These are phyloP conservation scores for Claviceps quebecensis DNA, from an alignment of 2,329 filamentous ascomycete genomes.

Conservation along the genomic window DNA sequence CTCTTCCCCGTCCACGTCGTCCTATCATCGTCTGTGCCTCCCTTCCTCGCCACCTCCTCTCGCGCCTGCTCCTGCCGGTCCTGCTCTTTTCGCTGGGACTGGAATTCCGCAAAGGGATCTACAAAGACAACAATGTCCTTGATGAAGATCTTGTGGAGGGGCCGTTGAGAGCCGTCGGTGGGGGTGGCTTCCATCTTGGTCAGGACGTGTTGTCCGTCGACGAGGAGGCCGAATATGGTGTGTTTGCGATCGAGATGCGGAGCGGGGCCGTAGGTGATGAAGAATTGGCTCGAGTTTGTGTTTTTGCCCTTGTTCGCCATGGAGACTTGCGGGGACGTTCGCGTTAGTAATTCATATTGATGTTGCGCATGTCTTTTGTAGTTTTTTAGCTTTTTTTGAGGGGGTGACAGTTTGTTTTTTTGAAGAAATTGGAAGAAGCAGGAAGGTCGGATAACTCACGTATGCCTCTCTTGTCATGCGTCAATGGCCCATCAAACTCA, in stretches of 20 bases:
- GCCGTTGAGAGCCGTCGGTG: slow-evolving; percentile 61
- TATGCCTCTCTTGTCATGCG: slow-evolving; percentile 69
- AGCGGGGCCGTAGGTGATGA: slow-evolving; percentile 75
- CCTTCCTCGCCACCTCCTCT: slow-evolving; percentile 47
- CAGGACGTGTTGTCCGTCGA: slow-evolving; percentile 61
- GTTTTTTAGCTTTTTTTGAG: too few relatives aligned
- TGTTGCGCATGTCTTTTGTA: neutral
- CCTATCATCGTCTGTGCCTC: slow-evolving; percentile 73
- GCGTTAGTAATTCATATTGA: neutral
- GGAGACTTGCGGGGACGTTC: slow-evolving; percentile 27
- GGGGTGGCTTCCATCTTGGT: slow-evolving; percentile 63
- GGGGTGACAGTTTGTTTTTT: too few relatives aligned
- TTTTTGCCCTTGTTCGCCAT: slow-evolving; percentile 99
- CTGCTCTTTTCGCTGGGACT: slow-evolving; percentile 54
- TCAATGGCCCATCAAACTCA: slow-evolving; percentile 78
- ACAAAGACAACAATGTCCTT: slow-evolving; percentile 75
- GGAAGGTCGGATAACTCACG: slow-evolving; percentile 11
- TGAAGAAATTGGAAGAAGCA: neutral
- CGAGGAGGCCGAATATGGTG: slow-evolving; percentile 84
- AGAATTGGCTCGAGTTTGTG: slow-evolving; percentile 90
- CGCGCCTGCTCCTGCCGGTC: slow-evolving; percentile 44
- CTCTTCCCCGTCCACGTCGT: slow-evolving; percentile 95
- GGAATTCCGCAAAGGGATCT: slow-evolving; percentile 90
- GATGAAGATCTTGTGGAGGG: slow-evolving; percentile 66
- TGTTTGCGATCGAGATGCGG: slow-evolving; percentile 89